Conservation (phyloP, 225 moss, liverwort and hornwort species). For the Straminergon stramineum region DNA sequence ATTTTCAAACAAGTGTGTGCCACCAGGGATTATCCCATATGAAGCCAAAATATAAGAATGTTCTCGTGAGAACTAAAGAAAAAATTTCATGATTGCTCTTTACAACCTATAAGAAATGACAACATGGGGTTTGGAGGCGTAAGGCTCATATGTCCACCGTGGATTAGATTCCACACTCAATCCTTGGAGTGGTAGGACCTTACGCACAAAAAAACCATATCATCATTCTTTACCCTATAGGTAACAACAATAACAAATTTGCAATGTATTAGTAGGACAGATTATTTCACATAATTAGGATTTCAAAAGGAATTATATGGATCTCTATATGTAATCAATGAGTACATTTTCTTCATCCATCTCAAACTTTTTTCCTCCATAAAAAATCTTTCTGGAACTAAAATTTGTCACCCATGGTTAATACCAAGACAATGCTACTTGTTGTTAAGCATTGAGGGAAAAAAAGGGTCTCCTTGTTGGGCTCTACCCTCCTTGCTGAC, state of each 20-base stretch:
- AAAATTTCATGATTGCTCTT: neutral
- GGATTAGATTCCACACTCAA: fast-evolving
- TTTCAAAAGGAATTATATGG: fast-evolving
- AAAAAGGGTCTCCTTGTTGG: fast-evolving
- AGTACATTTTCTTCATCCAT: neutral
- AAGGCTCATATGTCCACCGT: fast-evolving
- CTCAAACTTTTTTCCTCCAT: fast-evolving
- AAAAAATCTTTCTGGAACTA: fast-evolving
- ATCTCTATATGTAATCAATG: fast-evolving
- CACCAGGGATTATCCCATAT: fast-evolving
- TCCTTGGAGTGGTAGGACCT: too few relatives aligned
- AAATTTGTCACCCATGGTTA: fast-evolving
- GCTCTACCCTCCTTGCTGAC: fast-evolving
- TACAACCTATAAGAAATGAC: fast-evolving
- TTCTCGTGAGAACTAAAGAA: fast-evolving
- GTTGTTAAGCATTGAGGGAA: fast-evolving
- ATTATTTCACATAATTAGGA: too few relatives aligned
- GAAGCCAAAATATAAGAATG: neutral
- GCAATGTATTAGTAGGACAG: fast-evolving
- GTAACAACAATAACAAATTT: fast-evolving
- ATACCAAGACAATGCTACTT: fast-evolving
- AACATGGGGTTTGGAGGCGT: fast-evolving
- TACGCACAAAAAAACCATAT: fast-evolving
- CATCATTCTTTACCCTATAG: fast-evolving
- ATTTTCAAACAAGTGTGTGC: fast-evolving